A percentile compares a stretch with the other conserved stretches of the same genome.
Conservation (phyloP, 345 rosid species). For the Corchorus capsularis region DNA sequence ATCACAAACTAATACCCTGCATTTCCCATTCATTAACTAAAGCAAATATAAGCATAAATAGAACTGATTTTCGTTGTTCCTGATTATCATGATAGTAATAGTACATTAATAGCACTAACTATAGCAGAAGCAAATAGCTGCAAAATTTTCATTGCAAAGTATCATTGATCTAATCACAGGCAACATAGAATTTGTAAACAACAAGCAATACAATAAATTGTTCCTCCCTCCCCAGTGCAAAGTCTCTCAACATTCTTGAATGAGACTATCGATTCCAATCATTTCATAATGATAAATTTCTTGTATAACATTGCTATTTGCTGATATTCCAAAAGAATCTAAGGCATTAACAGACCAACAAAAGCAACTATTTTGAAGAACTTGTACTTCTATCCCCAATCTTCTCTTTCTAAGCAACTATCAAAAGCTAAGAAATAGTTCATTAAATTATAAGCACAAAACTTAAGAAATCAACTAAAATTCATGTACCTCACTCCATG, state of each 20-base stretch:
- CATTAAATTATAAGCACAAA: neutral
- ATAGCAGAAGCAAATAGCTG: neutral
- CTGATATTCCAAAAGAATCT: neutral
- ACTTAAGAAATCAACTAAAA: neutral
- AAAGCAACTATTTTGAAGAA: neutral
- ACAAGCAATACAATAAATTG: neutral
- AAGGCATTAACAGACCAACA: neutral
- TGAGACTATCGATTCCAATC: neutral
- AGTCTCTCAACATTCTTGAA: neutral
- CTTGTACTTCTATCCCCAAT: neutral
- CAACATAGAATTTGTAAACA: neutral
- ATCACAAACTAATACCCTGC: neutral
- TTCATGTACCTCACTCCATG: constrained; percentile 63
- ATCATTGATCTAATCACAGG: neutral
- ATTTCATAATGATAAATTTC: neutral
- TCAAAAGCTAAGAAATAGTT: neutral
- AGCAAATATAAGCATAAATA: neutral
- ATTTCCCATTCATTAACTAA: constrained; percentile 2
- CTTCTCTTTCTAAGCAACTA: constrained; percentile 3
- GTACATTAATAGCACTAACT: neutral
- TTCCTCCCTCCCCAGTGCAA: neutral
- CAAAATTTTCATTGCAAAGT: neutral
- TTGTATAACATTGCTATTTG: neutral
- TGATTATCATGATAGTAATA: neutral
- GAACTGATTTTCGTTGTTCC: neutral